These are phyloP conservation scores for Nicotiana undulata DNA, from an alignment of 257 asterid species.

Conservation along the genomic window DNA sequence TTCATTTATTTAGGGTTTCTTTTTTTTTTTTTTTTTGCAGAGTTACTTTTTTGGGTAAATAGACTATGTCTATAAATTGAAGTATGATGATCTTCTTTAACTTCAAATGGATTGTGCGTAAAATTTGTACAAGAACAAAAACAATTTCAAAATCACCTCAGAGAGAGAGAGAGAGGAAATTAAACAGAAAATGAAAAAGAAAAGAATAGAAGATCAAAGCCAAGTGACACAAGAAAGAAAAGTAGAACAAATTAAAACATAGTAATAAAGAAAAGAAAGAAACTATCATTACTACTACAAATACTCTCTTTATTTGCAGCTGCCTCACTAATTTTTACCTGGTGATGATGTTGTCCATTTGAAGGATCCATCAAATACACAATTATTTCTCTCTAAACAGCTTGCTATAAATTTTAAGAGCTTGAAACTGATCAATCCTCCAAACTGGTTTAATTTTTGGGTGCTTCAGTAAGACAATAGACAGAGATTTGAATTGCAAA, in stretches of 20 bases:
- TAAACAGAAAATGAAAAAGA: not conserved
- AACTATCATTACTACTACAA: not conserved
- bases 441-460: not conserved
- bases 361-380: slow-evolving; percentile 65
- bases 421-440: not conserved
- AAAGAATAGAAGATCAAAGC: not conserved
- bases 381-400: not conserved
- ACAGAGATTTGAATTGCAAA: not conserved
- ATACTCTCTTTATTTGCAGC: not conserved
- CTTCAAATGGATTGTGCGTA: not conserved
- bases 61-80: not conserved
- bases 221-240: not conserved
- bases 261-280: not conserved
- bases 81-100: not conserved
- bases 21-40: not conserved
- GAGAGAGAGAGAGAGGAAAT: not conserved
- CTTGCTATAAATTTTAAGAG: not conserved
- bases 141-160: not conserved
- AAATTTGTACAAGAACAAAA: not conserved
- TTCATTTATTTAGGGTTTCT: not conserved
- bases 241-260: not conserved
- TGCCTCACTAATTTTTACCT: slow-evolving; percentile 26
- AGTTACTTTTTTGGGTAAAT: not conserved
- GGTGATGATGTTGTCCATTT: slow-evolving; percentile 42
- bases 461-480: not conserved